Base-by-base conservation (phyloP, 768 basidiomycete species). In the Naganishia onofrii region DNA sequence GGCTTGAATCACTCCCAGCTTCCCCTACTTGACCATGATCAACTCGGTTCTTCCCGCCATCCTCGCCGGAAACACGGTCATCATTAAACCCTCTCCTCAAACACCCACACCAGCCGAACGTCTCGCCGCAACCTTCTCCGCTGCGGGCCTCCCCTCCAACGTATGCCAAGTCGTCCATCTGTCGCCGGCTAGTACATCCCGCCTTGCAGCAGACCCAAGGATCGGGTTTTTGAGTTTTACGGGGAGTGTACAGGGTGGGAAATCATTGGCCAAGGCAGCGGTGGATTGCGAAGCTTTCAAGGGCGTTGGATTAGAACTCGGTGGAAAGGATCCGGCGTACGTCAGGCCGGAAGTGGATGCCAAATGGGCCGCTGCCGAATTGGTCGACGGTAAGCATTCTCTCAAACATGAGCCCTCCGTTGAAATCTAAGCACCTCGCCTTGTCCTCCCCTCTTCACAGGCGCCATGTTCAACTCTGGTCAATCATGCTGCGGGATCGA, bases 251-350 rank as follows among this genome's bases (percentile, higher is more conserved):
- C 79, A 78, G 1, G 91, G 88, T 7, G 95, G 95, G 0, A 84
- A 85, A 53, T 84, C 87, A 0, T 87, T 99, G 19, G 88, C 88
- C 46, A 84, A 85, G 75, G 87, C 88, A 0, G 92, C 91, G 0
- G 87, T 84, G 0, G 68, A 67, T 4, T 72, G 74, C 4, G 69
- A 72, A 2, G 88, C 88, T 0, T 94, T 97, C 83, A 95, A 91
- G 73, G 90, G 91, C 5, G 90, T 93, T 21, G 91, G 86, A 0
- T 84, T 96, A 36, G 93, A 96, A 90, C 87, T 99, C 19, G 96
- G 96, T 1, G 96, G 96, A 0, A 98, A 99, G 81, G 96, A 99
- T 77, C 93, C 96, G 2, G 96, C 95, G 1, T 99, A 97, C 76
- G 93, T 99, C 7, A 84, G 93, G 28, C 82, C 86, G 1, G 95